Evolutionary conservation across 2,329 filamentous ascomycete species (phyloP).

Genomic region (Dactylellina sp.): DNA sequence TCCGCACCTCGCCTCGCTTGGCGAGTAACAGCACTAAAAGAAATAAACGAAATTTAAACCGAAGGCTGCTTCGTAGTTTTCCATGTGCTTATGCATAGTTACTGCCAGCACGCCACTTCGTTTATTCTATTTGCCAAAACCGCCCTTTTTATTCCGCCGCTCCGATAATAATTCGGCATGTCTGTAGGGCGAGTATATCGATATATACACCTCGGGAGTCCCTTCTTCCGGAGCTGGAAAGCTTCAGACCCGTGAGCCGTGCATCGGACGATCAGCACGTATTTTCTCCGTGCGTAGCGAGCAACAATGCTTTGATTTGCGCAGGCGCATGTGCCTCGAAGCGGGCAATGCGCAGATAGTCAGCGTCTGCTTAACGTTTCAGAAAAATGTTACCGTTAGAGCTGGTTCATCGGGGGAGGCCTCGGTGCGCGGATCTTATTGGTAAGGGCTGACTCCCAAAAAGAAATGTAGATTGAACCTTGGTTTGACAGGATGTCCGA

Average conservation of each 20-base stretch:
- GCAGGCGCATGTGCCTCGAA: background rate
- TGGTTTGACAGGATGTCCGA: too few species aligned
- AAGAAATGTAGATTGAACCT: too few species aligned
- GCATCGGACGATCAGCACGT: background rate
- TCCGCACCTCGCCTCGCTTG: conserved; percentile 11
- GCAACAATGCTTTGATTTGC: background rate
- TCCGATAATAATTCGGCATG: background rate
- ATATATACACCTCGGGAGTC: too few species aligned
- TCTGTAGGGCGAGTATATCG: too few species aligned
- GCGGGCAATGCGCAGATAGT: background rate
- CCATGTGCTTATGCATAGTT: too few species aligned
- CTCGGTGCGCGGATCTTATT: background rate
- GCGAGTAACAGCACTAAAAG: background rate
- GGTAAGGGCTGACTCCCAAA: too few species aligned
- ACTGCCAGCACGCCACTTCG: too few species aligned
- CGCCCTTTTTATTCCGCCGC: background rate
- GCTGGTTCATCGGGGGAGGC: background rate
- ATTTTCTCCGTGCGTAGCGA: background rate
- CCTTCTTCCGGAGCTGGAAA: too few species aligned
- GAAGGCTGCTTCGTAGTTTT: too few species aligned
- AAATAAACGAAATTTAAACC: background rate
- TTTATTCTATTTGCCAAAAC: background rate
- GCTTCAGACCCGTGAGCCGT: background rate
- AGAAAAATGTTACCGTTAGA: background rate
- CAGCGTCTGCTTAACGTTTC: background rate